Evolutionary conservation across 345 rosid genomes (phyloP), one percentile per base, ranked within the genome.

Genomic region (Pistacia integerrima): DNA sequence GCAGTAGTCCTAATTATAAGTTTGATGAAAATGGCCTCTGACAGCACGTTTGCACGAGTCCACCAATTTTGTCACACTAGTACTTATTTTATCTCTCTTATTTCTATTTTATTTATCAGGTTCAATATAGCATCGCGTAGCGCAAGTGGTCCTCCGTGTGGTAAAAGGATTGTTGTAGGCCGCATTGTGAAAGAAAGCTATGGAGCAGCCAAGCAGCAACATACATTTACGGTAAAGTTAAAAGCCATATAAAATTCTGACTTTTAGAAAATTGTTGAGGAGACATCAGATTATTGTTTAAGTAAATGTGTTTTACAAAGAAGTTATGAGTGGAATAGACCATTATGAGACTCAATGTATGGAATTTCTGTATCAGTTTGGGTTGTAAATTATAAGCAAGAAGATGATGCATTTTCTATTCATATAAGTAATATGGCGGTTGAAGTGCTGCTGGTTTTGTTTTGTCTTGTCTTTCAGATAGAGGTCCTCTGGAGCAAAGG

Each of bases 401-500:
- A 20, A 54, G 73, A 69, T 46, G 69, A 18, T 58, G 68, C 56
- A 30, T 11, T 48, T 67, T 60, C 17, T 4, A 9, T n/a, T 59
- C 3, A 44, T 61, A 22, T 67, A 67, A 6, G 16, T 30, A 22
- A 67, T 38, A 33, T 63, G 0, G 44, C 48, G 46, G 9, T 70
- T 63, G 55, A 72, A 66, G 48, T 57, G 46, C 20, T 41, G 0
- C 46, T 76, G 2, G 46, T 48, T 56, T 60, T 74, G 54, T 74
- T 56, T 60, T 74, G 54, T 74, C 55, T 75, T 22, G 57, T 74
- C n/a, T 75, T 73, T 77, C 84, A 90, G 90, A 76, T 90, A 70
- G 94, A 90, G 77, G 92, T 90, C 73, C 87, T 90, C 5, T 90
- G 92, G 94, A 87, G 90, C 82, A 87, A 79, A 83, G 92, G 94